Evolutionary conservation across 495 filamentous ascomycete species (phyloP).

Genomic region (Cercophora newfieldiana): DNA sequence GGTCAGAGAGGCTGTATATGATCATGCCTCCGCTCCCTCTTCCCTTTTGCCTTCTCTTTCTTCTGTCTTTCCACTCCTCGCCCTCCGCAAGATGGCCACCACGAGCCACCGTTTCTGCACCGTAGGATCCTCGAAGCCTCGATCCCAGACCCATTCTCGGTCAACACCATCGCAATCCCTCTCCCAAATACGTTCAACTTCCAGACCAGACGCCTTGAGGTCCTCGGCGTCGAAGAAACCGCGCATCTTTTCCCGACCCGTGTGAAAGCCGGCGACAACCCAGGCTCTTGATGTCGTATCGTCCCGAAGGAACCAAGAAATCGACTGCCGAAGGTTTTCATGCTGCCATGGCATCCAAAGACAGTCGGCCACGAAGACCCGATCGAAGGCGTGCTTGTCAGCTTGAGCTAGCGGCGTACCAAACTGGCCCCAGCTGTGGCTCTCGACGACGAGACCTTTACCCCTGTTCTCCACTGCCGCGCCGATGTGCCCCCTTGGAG

Average conservation of each 20-base stretch:
- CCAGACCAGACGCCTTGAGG: slow-evolving; percentile 58
- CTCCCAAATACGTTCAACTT: slow-evolving; percentile 71
- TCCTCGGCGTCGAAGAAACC: slow-evolving; percentile 67
- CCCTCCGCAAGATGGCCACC: slow-evolving; percentile 58
- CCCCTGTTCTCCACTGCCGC: slow-evolving; percentile 14
- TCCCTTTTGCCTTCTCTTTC: neutral
- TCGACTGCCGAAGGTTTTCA: slow-evolving; percentile 64
- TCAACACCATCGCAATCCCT: slow-evolving; percentile 67
- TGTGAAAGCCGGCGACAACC: slow-evolving; percentile 81
- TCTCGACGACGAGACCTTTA: slow-evolving; percentile 54
- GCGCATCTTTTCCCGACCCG: slow-evolving; percentile 69
- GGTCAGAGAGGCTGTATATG: neutral
- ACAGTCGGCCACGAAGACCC: slow-evolving; percentile 79
- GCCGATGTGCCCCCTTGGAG: slow-evolving; percentile 23
- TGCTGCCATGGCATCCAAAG: slow-evolving; percentile 85
- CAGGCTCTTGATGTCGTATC: slow-evolving; percentile 57
- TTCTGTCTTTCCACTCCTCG: neutral
- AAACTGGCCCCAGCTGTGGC: slow-evolving; percentile 75
- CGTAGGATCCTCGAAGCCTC: slow-evolving; percentile 62
- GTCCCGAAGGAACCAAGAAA: slow-evolving; percentile 65
- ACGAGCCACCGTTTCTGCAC: slow-evolving; percentile 77
- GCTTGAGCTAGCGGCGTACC: slow-evolving; percentile 52
- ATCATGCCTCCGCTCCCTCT: neutral
- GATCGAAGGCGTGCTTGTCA: slow-evolving; percentile 57
- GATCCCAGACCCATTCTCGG: slow-evolving; percentile 65